Evolutionary conservation across 2,329 filamentous ascomycete species (phyloP), one percentile per base, ranked within the genome.

Genomic region (Penicillium sp.): DNA sequence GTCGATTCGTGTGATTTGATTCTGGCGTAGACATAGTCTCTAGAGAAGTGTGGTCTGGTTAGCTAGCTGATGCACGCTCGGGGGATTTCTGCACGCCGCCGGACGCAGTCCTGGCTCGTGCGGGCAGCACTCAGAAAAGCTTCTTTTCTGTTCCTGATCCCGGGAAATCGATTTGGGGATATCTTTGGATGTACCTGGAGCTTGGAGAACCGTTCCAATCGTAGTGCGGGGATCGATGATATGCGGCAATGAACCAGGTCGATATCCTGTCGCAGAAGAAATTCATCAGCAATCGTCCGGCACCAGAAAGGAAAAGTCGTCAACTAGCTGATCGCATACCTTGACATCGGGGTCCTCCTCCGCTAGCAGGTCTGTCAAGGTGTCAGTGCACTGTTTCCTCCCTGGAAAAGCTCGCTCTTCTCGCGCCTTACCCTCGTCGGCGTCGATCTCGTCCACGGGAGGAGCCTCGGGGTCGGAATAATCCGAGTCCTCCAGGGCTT

Each of bases 1-100:
- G 19, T 88, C 81, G 63, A 97, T 86, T 33, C 81, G 73, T 49
- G 86, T 77, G 62, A 98, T 93, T 53, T 80, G 79, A 65, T 98
- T 98, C 64, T 98, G 91, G 33, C 93, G 88, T 14, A 98, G 82
- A 62, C 91, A 96, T 54, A 98, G 72, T 57, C 86, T 76, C 71
- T 80, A 54, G 21, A 28, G 25, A 23, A 29, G 4, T 13, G n/a
- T 8, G 9, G 9, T 15, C 4, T 23, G 11, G 38, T 45, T 31
- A 39, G 29, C 26, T 25, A 31, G 11, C 30, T 27, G 19, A 11
- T 14, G 13, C 18, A 7, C 27, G 31, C 4, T 11, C 19, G 4
- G 16, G 13, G 10, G 17, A 2, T 28, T 33, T 19, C 28, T 10
- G 14, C 4, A 7, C 7, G 27, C n/a, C 17, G 9, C 17, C 21